Evolutionary conservation across 2,329 filamentous ascomycete species (phyloP).

Genomic region (Fusarium sp.): DNA sequence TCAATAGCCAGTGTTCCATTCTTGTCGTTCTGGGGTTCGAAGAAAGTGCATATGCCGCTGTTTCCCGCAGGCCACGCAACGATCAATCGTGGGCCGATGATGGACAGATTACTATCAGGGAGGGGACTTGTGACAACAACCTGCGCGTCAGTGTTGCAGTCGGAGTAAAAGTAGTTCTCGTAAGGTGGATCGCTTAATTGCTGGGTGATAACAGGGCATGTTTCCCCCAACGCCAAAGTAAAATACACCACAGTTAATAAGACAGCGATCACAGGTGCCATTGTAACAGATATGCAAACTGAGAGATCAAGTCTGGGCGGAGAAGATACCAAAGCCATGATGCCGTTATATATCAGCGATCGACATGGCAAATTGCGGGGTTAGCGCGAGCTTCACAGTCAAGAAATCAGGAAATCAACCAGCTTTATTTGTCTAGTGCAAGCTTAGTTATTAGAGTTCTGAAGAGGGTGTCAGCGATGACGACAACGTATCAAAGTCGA

Average conservation of each 20-base stretch:
- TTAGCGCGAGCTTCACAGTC: not conserved
- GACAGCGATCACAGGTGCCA: not conserved
- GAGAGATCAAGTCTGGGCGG: not conserved
- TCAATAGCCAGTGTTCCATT: slow-evolving; percentile 65
- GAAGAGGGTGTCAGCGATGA: slow-evolving; percentile 2
- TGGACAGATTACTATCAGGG: slow-evolving; percentile 61
- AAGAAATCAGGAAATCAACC: slow-evolving; percentile 11
- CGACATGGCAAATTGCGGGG: slow-evolving; percentile 11
- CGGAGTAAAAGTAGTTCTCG: slow-evolving; percentile 73
- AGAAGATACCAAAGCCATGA: not conserved
- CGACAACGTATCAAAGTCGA: not conserved
- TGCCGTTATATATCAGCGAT: slow-evolving; percentile 6
- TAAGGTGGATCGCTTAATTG: slow-evolving; percentile 67
- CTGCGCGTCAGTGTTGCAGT: slow-evolving; percentile 69
- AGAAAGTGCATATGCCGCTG: slow-evolving; percentile 68
- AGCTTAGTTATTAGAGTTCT: not conserved
- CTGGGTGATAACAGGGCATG: slow-evolving; percentile 4
- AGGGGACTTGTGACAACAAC: slow-evolving; percentile 70
- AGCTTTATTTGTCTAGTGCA: not conserved
- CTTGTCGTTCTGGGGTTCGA: slow-evolving; percentile 62
- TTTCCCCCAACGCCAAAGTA: not conserved
- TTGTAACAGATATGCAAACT: not conserved
- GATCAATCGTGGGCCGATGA: slow-evolving; percentile 68
- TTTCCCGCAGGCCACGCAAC: slow-evolving; percentile 74
- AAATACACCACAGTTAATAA: not conserved